A percentile compares a stretch with the other conserved stretches of the same genome.
These are phyloP conservation scores for Paxillus rubicundulus DNA, from an alignment of 768 basidiomycete genomes.

Conservation along the genomic window DNA sequence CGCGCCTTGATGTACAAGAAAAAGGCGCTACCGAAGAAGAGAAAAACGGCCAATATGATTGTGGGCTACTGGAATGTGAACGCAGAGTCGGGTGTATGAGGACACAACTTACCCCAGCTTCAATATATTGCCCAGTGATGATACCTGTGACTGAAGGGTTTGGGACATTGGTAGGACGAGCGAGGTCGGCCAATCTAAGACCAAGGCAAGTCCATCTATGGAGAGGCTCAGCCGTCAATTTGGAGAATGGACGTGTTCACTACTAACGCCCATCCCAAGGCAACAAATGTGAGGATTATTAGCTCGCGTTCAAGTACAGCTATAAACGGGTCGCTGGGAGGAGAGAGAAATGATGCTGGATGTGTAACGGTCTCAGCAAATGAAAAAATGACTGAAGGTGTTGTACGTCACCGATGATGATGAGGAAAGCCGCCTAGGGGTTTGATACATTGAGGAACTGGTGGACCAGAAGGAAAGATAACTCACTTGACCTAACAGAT, in stretches of 20 bases:
- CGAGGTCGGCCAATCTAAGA: constrained; percentile 57
- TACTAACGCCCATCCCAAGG: constrained; percentile 61
- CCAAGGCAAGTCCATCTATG: constrained; percentile 66
- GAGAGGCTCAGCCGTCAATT: background rate
- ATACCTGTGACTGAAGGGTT: constrained; percentile 39
- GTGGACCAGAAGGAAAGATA: background rate
- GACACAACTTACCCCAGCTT: constrained; percentile 37
- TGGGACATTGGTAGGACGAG: constrained; percentile 44
- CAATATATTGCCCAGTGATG: constrained; percentile 54
- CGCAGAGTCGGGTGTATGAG: background rate
- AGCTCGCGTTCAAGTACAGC: constrained; percentile 64
- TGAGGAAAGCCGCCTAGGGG: constrained; percentile 58
- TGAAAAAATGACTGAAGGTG: background rate
- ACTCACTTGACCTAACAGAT: constrained; percentile 55
- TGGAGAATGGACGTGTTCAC: background rate
- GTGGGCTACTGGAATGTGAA: constrained; percentile 43
- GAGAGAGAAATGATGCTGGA: constrained; percentile 60
- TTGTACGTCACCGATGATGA: constrained; percentile 51
- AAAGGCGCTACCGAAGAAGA: constrained; percentile 57
- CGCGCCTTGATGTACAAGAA: constrained; percentile 61
- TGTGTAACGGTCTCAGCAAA: background rate
- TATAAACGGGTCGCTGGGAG: constrained; percentile 68
- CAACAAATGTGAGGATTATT: constrained; percentile 48
- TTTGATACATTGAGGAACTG: background rate
- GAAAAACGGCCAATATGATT: constrained; percentile 57